Conservation (phyloP, 2,329 filamentous ascomycete genomes). For the Pseudovirgaria hyperparasitica region DNA sequence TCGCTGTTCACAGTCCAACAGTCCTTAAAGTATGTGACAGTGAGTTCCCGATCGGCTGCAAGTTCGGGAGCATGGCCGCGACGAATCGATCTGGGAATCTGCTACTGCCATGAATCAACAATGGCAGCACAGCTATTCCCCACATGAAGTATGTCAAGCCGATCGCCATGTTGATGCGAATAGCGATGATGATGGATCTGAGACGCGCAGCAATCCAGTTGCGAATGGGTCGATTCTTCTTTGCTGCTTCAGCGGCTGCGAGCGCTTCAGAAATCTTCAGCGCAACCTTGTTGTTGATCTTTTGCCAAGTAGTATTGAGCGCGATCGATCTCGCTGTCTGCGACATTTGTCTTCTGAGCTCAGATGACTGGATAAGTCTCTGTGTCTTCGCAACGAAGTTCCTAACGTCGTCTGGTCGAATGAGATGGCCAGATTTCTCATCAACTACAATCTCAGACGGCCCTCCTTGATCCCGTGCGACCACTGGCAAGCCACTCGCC, state of each 20-base stretch:
- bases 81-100: constrained; percentile 2
- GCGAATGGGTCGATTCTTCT: constrained; percentile 7
- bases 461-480: constrained; percentile 57
- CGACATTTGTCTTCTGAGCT: constrained; percentile 34
- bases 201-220: constrained; percentile 11
- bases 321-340: constrained; percentile 41
- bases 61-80: not conserved
- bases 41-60: not conserved
- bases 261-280: constrained; percentile 45
- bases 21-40: not conserved
- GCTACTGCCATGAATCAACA: constrained; percentile 23
- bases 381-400: constrained; percentile 43
- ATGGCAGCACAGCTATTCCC: constrained; percentile 23
- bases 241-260: constrained; percentile 7
- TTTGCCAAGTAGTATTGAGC: constrained; percentile 55
- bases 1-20: not conserved
- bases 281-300: constrained; percentile 57
- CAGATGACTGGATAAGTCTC: constrained; percentile 34
- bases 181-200: constrained; percentile 12
- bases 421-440: constrained; percentile 46
- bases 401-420: constrained; percentile 46
- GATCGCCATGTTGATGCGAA: constrained; percentile 17
- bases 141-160: constrained; percentile 23
- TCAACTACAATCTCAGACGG: constrained; percentile 54
- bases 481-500: constrained; percentile 56